Evolutionary conservation across 768 basidiomycete genomes (phyloP), one percentile per base, ranked within the genome.

Genomic region (Xerocomus potaroensis): DNA sequence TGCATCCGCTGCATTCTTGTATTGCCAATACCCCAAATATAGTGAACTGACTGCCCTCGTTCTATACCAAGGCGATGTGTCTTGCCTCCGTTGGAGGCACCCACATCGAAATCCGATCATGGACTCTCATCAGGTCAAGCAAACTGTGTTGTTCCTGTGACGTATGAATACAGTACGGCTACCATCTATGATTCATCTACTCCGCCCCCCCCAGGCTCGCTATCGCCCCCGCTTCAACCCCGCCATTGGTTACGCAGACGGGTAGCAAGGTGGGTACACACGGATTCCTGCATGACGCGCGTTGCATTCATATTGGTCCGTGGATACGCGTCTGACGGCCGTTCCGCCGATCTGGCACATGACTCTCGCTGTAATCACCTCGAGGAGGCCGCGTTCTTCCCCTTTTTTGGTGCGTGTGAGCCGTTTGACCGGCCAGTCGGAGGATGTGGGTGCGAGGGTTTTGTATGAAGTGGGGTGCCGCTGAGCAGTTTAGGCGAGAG

Each of bases 161-260:
- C 58, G 62, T 54, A 64, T 45, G 27, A 59, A 30, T 39, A 36
- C 51, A 18, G 38, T 27, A 30, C 35, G 38, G 38, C n/a, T 38
- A n/a, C 16, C 31, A 21, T 44, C 37, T 47, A 36, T 45, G n/a
- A 22, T 45, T 39, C 45, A 14, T 57, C 49, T 47, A 50, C 39
- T 27, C 22, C 45, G 49, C 55, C 62, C 34, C n/a, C n/a, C n/a
- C n/a, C n/a, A n/a, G n/a, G n/a, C n/a, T n/a, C n/a, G n/a, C n/a
- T n/a, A n/a, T 35, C 58, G 49, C 61, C 55, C 53, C 62, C 59
- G 62, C 57, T 29, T 50, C 51, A 61, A 62, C 61, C 62, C 62
- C 62, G 44, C 61, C 50, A 54, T 56, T 56, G 39, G 29, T 31
- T 39, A n/a, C 8, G n/a, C 15, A n/a, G 32, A 33, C 10, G 26